A percentile compares a stretch with the other conserved stretches of the same genome.
phyloP scores from a whole-genome alignment of 352 stramenopile species.

The Pelagophyceae sp. region DNA sequence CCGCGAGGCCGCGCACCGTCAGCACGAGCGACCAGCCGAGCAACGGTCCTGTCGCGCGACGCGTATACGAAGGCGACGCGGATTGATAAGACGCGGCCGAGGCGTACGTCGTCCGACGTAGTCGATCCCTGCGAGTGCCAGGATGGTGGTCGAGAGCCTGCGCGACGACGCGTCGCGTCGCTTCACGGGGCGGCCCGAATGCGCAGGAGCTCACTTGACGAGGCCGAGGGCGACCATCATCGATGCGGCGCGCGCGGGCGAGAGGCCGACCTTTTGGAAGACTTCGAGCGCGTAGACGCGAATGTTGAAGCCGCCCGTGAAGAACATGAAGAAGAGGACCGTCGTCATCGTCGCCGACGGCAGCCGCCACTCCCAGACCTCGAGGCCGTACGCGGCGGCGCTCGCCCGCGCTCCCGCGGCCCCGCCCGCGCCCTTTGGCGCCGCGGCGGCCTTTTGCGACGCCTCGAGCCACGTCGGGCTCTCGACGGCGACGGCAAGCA shows the following conservation, averaged over 20 bases:
- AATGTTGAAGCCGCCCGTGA: slow-evolving; percentile 7
- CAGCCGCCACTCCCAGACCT: no score
- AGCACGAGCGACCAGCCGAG: not conserved
- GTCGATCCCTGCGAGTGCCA: not conserved
- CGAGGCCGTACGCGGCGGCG: no score
- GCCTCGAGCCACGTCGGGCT: not conserved
- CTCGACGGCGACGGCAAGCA: not conserved
- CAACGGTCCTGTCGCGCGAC: no score
- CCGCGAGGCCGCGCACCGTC: no score
- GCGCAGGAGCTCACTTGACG: not conserved
- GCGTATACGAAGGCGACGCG: no score
- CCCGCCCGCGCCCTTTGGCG: no score
- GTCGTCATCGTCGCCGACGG: no score
- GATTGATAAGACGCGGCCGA: no score
- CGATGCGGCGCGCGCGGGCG: not conserved
- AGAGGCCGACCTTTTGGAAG: not conserved
- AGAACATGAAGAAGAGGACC: slow-evolving; percentile 8
- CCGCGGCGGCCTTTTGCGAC: no score
- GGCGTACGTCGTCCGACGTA: not conserved
- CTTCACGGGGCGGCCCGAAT: not conserved
- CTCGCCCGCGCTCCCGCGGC: no score
- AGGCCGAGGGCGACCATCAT: not conserved
- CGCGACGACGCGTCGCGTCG: not conserved
- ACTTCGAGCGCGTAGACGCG: not conserved
- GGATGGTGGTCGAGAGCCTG: no score